Base-by-base conservation (phyloP, 768 basidiomycete species). In the Amylocystis lapponica region DNA sequence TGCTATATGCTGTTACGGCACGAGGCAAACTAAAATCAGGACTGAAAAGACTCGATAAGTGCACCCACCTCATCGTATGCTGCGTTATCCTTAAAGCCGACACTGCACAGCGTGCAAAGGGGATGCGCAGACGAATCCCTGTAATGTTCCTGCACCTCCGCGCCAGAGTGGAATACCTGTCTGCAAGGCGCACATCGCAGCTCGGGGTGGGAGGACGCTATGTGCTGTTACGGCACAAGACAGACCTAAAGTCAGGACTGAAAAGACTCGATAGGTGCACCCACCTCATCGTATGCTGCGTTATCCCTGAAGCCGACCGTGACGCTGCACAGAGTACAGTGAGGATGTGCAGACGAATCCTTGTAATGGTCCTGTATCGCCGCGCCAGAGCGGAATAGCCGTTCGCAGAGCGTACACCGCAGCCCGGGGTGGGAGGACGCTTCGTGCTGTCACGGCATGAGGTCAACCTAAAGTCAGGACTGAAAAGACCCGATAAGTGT, bases 81-180 rank as follows among this genome's bases (percentile, higher is more conserved):
- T 1, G 20, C 43, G 14, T 52, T 46, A 13, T 47, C 46, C 22
- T 34, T 21, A 31, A 57, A 57, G 4, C 53, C 56, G 21, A 54
- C 41, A 16, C 49, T 44, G 29, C 56, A 57, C 2, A 41, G 4
- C 9, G 46, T 45, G 26, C 56, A 57, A n/a, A 47, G 54, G 1
- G 56, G 56, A 33, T 57, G 56, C 16, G 43, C 27, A 0, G 51
- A 33, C 30, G 50, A 53, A 9, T 25, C 31, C 13, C 39, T 13
- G 27, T 44, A 51, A 25, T 51, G 49, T 3, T 17, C n/a, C 26
- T 44, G 39, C 10, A 51, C 35, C 4, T 46, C 38, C 3, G 43
- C 49, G 1, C 20, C 27, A 0, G 42, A 27, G 14, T 35, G 34
- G n/a, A 51, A 35, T 26, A 44, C 42, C 14, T 42, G 25, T 29